Evolutionary conservation across 1,284 basidiomycete species (phyloP), one percentile per base, ranked within the genome.

Genomic region (Microbotryum silenes-acaulis): DNA sequence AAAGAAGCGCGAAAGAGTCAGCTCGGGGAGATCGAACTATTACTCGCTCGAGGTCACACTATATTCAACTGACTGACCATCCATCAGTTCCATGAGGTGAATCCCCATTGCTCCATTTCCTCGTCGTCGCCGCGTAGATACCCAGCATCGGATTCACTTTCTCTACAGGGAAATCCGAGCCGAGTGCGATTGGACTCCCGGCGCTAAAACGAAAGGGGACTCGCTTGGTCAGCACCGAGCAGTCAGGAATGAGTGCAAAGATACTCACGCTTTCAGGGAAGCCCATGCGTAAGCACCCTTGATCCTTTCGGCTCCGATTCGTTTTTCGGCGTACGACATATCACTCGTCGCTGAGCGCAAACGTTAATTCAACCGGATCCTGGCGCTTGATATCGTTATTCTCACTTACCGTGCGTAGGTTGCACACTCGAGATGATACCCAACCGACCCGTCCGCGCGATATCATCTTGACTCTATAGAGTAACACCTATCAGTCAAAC

Each of bases 131-230:
- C 3, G 91, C 89, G 72, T 92, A 91, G 75, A 94, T 91, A 2
- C 89, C 89, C 4, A 55, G 75, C 14, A 89, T 76, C 1, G 88
- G 88, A 68, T 88, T 87, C 57, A 89, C 85, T 20, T 81, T 80
- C 75, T 93, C 91, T 2, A 97, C 85, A 1, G 91, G 91, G 75
- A 94, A 94, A 75, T 96, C 92, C 3, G 89, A 90, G 12, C 92
- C 91, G 0, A 94, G 79, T 0, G 88, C 85, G 3, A 92, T 80
- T 14, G 85, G 72, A 0, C 77, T 78, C 3, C 77, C 79, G 2
- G 57, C 54, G 1, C 59, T 66, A 49, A 12, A 2, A 33, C 23
- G 23, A 25, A 46, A 52, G 16, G 20, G 20, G 54, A 21, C 50
- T 14, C 51, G 53, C 46, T 52, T 42, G 58, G 44, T 27, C 50